These are phyloP conservation scores for Cercospora beticola DNA, from an alignment of 2,329 filamentous ascomycete genomes.

Conservation along the genomic window DNA sequence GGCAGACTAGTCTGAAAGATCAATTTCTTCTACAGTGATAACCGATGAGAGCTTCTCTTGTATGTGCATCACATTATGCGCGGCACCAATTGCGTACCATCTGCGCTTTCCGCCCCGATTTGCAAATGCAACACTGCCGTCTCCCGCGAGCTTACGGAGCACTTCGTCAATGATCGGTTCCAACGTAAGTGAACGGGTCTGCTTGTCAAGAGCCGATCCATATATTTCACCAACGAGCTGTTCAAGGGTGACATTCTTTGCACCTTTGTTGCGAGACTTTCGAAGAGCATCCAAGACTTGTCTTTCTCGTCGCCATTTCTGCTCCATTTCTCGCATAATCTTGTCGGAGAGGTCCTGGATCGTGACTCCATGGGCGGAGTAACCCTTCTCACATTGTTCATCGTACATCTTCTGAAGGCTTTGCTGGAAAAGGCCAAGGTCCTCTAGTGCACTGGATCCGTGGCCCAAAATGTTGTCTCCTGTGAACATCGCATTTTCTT, in stretches of 20 bases:
- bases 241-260: slow-evolving; percentile 42
- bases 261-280: slow-evolving; percentile 18
- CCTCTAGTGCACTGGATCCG: slow-evolving; percentile 43
- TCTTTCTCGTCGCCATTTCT: slow-evolving; percentile 44
- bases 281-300: slow-evolving; percentile 43
- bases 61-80: not conserved
- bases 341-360: slow-evolving; percentile 44
- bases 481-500: slow-evolving; percentile 42
- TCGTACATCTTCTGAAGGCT: slow-evolving; percentile 39
- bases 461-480: slow-evolving; percentile 43
- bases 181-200: slow-evolving; percentile 63
- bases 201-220: slow-evolving; percentile 41
- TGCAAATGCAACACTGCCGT: slow-evolving; percentile 28
- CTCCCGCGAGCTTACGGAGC: slow-evolving; percentile 61
- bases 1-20: not conserved
- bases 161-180: slow-evolving; percentile 68
- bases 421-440: slow-evolving; percentile 42
- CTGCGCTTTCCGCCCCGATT: not conserved
- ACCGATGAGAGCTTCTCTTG: not conserved
- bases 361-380: slow-evolving; percentile 48
- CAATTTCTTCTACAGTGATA: not conserved
- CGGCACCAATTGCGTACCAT: not conserved
- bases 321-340: slow-evolving; percentile 40
- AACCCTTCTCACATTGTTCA: slow-evolving; percentile 42
- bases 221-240: slow-evolving; percentile 48